A percentile compares a stretch with the other conserved stretches of the same genome.
These are phyloP conservation scores for Candida maris DNA, from an alignment of 805 yeast species.

Conservation along the genomic window DNA sequence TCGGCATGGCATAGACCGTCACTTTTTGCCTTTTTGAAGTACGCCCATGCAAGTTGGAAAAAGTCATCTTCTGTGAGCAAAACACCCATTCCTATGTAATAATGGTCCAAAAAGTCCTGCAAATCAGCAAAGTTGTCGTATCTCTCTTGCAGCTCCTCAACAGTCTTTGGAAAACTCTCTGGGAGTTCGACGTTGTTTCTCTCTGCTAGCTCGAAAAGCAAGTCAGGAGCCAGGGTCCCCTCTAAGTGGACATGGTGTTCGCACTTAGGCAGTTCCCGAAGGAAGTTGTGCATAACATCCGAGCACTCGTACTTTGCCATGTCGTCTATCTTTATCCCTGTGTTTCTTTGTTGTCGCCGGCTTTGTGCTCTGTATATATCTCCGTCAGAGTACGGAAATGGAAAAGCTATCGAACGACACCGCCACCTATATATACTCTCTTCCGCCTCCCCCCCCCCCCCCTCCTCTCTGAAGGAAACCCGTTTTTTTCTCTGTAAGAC, in stretches of 20 bases:
- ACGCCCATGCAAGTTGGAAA: slow-evolving; percentile 72
- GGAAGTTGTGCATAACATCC: slow-evolving; percentile 44
- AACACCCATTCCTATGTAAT: slow-evolving; percentile 81
- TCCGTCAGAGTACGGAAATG: background rate
- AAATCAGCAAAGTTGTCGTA: slow-evolving; percentile 62
- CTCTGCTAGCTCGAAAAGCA: slow-evolving; percentile 60
- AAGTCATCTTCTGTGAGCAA: slow-evolving; percentile 67
- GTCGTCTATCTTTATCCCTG: background rate
- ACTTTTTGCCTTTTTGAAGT: slow-evolving; percentile 53
- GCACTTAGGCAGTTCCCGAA: slow-evolving; percentile 74
- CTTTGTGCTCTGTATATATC: background rate
- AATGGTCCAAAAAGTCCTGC: slow-evolving; percentile 75
- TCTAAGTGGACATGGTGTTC: slow-evolving; percentile 2
- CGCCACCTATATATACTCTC: too few species aligned
- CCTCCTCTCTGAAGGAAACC: too few species aligned
- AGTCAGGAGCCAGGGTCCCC: slow-evolving; percentile 1
- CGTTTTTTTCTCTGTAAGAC: too few species aligned
- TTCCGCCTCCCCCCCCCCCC: too few species aligned
- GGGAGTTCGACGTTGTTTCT: slow-evolving; percentile 64
- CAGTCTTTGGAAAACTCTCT: slow-evolving; percentile 53
- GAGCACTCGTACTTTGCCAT: slow-evolving; percentile 30
- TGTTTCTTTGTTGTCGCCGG: background rate
- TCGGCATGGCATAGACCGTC: slow-evolving; percentile 71
- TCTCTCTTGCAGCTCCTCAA: slow-evolving; percentile 53
- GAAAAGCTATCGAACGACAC: too few species aligned